These are phyloP conservation scores for Pisolithus orientalis DNA, from an alignment of 768 basidiomycete species.

Conservation along the genomic window DNA sequence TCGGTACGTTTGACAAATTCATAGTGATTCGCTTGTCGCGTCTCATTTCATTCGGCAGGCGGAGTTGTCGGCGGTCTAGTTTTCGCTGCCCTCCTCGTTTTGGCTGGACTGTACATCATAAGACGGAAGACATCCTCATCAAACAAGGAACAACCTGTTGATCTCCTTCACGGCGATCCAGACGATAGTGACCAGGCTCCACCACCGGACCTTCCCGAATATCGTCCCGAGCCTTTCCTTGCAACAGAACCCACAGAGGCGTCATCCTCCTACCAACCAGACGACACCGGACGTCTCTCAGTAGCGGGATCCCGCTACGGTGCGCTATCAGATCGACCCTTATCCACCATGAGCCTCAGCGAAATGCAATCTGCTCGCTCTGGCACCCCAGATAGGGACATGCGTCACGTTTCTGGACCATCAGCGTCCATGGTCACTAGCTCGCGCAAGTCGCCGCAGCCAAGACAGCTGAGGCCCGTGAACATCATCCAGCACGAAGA, in stretches of 20 bases:
- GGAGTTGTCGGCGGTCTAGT: constrained; percentile 58
- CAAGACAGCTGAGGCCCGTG: constrained; percentile 56
- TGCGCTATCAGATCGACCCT: constrained; percentile 12
- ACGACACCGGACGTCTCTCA: constrained; percentile 16
- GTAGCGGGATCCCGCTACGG: constrained; percentile 23
- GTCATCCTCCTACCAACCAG: constrained; percentile 32
- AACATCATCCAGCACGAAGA: constrained; percentile 86
- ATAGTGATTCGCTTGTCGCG: not conserved
- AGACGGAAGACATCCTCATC: constrained; percentile 37
- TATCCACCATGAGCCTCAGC: constrained; percentile 18
- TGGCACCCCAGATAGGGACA: not conserved
- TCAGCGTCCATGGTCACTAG: constrained; percentile 16
- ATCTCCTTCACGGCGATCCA: constrained; percentile 55
- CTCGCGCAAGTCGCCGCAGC: constrained; percentile 32
- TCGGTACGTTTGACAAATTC: constrained; percentile 29
- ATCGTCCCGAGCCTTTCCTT: constrained; percentile 72
- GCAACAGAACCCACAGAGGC: constrained; percentile 54
- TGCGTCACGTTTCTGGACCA: constrained; percentile 3
- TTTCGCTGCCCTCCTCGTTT: constrained; percentile 33
- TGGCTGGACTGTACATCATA: constrained; percentile 44
- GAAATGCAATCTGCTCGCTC: not conserved
- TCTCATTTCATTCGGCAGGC: constrained; percentile 22
- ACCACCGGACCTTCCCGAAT: constrained; percentile 55
- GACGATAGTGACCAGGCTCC: constrained; percentile 41
- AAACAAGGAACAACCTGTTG: constrained; percentile 54